Conservation (phyloP, 2,329 filamentous ascomycete genomes). For the Talaromyces sp. region DNA sequence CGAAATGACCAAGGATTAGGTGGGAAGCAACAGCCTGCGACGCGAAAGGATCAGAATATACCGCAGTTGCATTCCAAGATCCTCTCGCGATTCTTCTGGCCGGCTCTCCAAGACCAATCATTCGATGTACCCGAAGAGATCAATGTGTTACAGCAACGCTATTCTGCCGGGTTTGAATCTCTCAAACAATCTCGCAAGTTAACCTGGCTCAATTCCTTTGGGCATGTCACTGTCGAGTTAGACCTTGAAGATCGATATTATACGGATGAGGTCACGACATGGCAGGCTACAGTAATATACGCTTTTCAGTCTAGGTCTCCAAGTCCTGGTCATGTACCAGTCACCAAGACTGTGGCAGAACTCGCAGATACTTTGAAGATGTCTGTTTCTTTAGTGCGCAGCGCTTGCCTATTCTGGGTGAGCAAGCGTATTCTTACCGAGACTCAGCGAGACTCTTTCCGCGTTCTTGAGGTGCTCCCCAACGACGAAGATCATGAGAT, state of each 20-base stretch:
- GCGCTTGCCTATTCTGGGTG: slow-evolving; percentile 59
- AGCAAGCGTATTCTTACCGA: slow-evolving; percentile 50
- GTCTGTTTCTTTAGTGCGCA: slow-evolving; percentile 52
- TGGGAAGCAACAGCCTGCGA: slow-evolving; percentile 22
- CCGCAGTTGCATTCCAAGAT: slow-evolving; percentile 71
- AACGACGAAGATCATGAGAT: slow-evolving; percentile 25
- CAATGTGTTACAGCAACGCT: slow-evolving; percentile 58
- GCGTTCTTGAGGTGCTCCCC: slow-evolving; percentile 52
- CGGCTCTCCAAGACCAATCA: slow-evolving; percentile 58
- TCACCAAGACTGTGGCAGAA: slow-evolving; percentile 38
- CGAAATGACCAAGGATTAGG: slow-evolving; percentile 46
- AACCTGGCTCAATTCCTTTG: slow-evolving; percentile 79
- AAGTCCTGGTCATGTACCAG: slow-evolving; percentile 18
- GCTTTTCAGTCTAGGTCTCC: slow-evolving; percentile 60
- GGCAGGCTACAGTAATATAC: slow-evolving; percentile 82
- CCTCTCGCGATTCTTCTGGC: slow-evolving; percentile 91
- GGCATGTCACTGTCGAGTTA: slow-evolving; percentile 72
- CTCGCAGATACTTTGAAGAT: slow-evolving; percentile 50
- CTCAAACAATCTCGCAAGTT: slow-evolving; percentile 82
- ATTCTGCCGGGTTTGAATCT: slow-evolving; percentile 69
- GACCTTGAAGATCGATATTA: slow-evolving; percentile 76
- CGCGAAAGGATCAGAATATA: slow-evolving; percentile 29
- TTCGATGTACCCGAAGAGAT: slow-evolving; percentile 45
- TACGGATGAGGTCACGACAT: slow-evolving; percentile 66
- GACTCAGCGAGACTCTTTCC: slow-evolving; percentile 48